phyloP scores from a whole-genome alignment of 2,329 filamentous ascomycete genomes.

The Exophiala oligosperma region DNA sequence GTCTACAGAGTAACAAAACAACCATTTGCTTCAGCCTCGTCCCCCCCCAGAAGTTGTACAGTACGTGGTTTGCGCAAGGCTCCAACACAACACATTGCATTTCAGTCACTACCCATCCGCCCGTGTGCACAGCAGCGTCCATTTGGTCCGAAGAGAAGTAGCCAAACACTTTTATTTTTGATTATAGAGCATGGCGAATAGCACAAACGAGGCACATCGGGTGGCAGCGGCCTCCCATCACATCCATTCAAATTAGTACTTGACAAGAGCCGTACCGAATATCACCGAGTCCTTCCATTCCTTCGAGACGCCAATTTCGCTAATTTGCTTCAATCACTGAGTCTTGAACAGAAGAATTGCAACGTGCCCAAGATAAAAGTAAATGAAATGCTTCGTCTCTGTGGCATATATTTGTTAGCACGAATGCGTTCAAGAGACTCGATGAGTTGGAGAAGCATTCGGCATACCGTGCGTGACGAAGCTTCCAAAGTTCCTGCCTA shows the following conservation, averaged over 20 bases:
- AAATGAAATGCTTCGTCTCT: constrained; percentile 99
- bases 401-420: constrained; percentile 21
- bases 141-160: too few species aligned
- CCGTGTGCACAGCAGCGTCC: too few species aligned
- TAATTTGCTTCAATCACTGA: constrained; percentile 56
- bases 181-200: too few species aligned
- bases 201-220: too few species aligned
- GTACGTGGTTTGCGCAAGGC: too few species aligned
- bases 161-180: too few species aligned
- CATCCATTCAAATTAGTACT: background rate
- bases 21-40: too few species aligned
- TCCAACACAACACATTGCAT: too few species aligned
- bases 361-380: constrained; percentile 98
- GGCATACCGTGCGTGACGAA: constrained; percentile 92
- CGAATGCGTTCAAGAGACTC: background rate
- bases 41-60: too few species aligned
- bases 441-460: background rate
- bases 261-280: background rate
- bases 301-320: background rate
- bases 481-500: constrained; percentile 97
- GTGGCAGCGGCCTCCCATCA: background rate
- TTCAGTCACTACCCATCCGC: too few species aligned
- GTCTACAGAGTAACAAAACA: too few species aligned
- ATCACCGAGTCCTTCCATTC: background rate
- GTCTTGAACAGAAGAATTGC: constrained; percentile 99